Evolutionary conservation across 2,329 filamentous ascomycete species (phyloP).

Genomic region (Scytalidium sp.): DNA sequence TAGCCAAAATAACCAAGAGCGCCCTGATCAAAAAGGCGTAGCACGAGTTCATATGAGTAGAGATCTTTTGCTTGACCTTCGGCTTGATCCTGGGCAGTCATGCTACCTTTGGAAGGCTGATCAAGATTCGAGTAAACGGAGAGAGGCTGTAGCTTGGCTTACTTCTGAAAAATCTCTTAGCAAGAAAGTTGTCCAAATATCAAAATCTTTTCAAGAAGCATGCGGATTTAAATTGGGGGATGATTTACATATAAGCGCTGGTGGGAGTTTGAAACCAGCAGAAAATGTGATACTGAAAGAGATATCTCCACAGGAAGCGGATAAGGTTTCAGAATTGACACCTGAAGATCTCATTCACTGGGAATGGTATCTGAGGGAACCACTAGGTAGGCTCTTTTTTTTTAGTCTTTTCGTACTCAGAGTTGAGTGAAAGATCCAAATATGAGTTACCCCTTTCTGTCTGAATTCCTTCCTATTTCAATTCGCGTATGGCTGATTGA

Average conservation of each 20-base stretch:
- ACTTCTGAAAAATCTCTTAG: constrained; percentile 57
- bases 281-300: constrained; percentile 60
- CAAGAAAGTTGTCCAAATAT: constrained; percentile 67
- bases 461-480: constrained; percentile 1
- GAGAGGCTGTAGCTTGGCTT: constrained; percentile 58
- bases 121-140: constrained; percentile 13
- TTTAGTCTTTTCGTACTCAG: not conserved
- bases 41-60: constrained; percentile 28
- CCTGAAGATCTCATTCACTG: constrained; percentile 38
- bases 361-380: constrained; percentile 44
- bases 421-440: not conserved
- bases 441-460: not conserved
- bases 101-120: constrained; percentile 47
- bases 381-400: constrained; percentile 29
- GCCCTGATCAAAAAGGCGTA: constrained; percentile 26
- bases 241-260: constrained; percentile 58
- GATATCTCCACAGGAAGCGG: constrained; percentile 38
- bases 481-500: constrained; percentile 14
- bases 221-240: constrained; percentile 72
- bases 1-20: constrained; percentile 20
- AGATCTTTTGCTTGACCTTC: constrained; percentile 48
- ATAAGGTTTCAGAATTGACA: constrained; percentile 23
- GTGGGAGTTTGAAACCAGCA: constrained; percentile 49
- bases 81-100: constrained; percentile 55
- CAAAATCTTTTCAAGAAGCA: constrained; percentile 68